Conservation (phyloP, 805 yeast species). For the Yamadazyma phyllophila region DNA sequence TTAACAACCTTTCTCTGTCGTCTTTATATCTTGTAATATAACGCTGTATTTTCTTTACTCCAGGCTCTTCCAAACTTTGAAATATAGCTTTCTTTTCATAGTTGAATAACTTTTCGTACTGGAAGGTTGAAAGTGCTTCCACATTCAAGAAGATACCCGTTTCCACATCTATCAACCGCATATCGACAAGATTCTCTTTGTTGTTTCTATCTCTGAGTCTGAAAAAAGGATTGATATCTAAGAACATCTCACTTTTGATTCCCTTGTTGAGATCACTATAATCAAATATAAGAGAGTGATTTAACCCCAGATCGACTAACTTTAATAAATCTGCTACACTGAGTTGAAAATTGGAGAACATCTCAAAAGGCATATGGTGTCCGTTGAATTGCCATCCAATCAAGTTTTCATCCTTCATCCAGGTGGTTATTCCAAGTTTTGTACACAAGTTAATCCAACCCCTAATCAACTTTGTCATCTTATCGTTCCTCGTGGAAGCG, state of each 20-base stretch:
- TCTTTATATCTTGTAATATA: slow-evolving; percentile 12
- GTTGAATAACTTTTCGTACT: slow-evolving; percentile 12
- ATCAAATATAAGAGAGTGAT: slow-evolving; percentile 44
- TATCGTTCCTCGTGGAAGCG: slow-evolving; percentile 3
- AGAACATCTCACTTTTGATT: slow-evolving; percentile 23
- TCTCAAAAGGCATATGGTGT: slow-evolving; percentile 52
- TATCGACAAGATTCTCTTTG: slow-evolving; percentile 52
- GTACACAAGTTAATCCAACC: slow-evolving; percentile 46
- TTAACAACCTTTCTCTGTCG: slow-evolving; percentile 9
- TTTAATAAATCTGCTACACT: slow-evolving; percentile 40
- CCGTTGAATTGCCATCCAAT: slow-evolving; percentile 54
- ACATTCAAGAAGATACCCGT: slow-evolving; percentile 43
- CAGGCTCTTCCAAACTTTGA: slow-evolving; percentile 13
- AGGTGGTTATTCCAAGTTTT: slow-evolving; percentile 34
- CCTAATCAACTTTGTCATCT: slow-evolving; percentile 38
- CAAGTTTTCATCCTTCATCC: slow-evolving; percentile 34
- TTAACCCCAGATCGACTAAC: slow-evolving; percentile 35
- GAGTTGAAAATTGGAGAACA: slow-evolving; percentile 51
- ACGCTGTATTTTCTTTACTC: slow-evolving; percentile 15
- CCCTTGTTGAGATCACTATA: slow-evolving; percentile 13
- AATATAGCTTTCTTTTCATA: slow-evolving; percentile 22
- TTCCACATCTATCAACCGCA: slow-evolving; percentile 50
- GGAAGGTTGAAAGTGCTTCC: slow-evolving; percentile 31
- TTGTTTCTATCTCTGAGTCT: slow-evolving; percentile 35
- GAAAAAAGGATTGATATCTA: slow-evolving; percentile 31